phyloP scores from a whole-genome alignment of 2,329 filamentous ascomycete species.

The Penicillium expansum region DNA sequence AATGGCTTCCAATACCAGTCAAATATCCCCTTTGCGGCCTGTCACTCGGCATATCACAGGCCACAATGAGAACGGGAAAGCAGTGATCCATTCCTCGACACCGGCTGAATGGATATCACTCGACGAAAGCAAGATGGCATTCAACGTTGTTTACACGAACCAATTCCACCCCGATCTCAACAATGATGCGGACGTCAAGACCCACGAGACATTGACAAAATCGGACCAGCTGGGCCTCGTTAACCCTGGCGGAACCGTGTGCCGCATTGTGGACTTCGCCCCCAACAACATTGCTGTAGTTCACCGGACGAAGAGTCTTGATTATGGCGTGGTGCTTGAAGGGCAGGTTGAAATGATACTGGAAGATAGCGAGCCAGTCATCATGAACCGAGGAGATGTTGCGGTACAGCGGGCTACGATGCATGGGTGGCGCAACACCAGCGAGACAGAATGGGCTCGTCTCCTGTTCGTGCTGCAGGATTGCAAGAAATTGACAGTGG shows the following conservation, averaged over 20 bases:
- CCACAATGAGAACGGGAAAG: slow-evolving; percentile 36
- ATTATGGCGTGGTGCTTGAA: slow-evolving; percentile 57
- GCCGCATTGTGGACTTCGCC: slow-evolving; percentile 50
- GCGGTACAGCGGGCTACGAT: slow-evolving; percentile 56
- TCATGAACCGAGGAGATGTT: slow-evolving; percentile 53
- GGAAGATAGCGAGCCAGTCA: slow-evolving; percentile 50
- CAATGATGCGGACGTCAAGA: slow-evolving; percentile 34
- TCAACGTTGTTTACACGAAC: slow-evolving; percentile 43
- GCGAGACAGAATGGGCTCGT: slow-evolving; percentile 48
- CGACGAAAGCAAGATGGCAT: slow-evolving; percentile 34
- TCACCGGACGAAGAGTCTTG: slow-evolving; percentile 55
- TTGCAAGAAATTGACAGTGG: slow-evolving; percentile 23
- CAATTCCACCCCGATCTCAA: slow-evolving; percentile 38
- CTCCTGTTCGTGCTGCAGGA: slow-evolving; percentile 42
- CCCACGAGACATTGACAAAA: slow-evolving; percentile 30
- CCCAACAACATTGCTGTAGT: slow-evolving; percentile 46
- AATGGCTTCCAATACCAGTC: slow-evolving; percentile 22
- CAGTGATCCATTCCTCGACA: slow-evolving; percentile 37
- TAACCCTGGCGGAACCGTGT: slow-evolving; percentile 43
- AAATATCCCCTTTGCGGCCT: slow-evolving; percentile 29
- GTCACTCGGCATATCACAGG: slow-evolving; percentile 39
- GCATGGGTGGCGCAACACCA: slow-evolving; percentile 55
- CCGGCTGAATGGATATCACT: slow-evolving; percentile 29
- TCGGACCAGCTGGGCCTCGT: slow-evolving; percentile 36
- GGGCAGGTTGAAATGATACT: slow-evolving; percentile 53